These are phyloP conservation scores for Talaromyces proteolyticus DNA, from an alignment of 495 filamentous ascomycete genomes.

Conservation along the genomic window DNA sequence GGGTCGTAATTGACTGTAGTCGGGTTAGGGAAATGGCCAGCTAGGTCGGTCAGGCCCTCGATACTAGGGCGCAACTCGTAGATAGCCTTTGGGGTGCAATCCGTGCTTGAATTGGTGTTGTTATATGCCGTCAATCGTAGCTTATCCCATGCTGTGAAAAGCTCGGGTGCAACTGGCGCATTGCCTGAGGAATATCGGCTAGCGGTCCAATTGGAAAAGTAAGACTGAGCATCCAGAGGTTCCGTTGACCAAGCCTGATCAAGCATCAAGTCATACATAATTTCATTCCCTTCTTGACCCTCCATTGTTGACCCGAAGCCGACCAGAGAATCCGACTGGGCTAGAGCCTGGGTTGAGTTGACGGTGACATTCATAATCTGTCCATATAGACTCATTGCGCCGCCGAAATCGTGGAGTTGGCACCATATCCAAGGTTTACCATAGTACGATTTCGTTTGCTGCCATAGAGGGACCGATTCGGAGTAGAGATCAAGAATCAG, in stretches of 20 bases:
- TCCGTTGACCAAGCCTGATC: slow-evolving; percentile 33
- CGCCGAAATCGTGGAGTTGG: slow-evolving; percentile 34
- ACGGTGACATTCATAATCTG: slow-evolving; percentile 35
- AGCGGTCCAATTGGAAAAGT: slow-evolving; percentile 32
- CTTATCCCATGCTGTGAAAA: slow-evolving; percentile 33
- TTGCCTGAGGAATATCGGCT: slow-evolving; percentile 23
- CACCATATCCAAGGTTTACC: slow-evolving; percentile 41
- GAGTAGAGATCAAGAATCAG: slow-evolving; percentile 38
- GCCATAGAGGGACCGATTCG: slow-evolving; percentile 35
- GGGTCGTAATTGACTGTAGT: slow-evolving; percentile 33
- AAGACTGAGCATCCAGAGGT: slow-evolving; percentile 27
- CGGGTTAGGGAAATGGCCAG: slow-evolving; percentile 21
- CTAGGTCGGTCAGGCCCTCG: slow-evolving; percentile 23
- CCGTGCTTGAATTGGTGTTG: slow-evolving; percentile 29
- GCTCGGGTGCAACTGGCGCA: slow-evolving; percentile 12
- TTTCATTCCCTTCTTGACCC: slow-evolving; percentile 40
- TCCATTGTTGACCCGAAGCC: slow-evolving; percentile 39
- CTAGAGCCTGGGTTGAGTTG: slow-evolving; percentile 31
- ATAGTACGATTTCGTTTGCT: slow-evolving; percentile 33
- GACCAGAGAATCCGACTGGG: slow-evolving; percentile 20
- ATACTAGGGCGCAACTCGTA: slow-evolving; percentile 32
- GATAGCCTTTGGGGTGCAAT: slow-evolving; percentile 33
- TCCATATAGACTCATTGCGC: slow-evolving; percentile 39
- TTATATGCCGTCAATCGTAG: slow-evolving; percentile 33
- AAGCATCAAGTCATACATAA: slow-evolving; percentile 36